Evolutionary conservation across 805 yeast genomes (phyloP), one percentile per base, ranked within the genome.

Genomic region (Millerozyma miso): DNA sequence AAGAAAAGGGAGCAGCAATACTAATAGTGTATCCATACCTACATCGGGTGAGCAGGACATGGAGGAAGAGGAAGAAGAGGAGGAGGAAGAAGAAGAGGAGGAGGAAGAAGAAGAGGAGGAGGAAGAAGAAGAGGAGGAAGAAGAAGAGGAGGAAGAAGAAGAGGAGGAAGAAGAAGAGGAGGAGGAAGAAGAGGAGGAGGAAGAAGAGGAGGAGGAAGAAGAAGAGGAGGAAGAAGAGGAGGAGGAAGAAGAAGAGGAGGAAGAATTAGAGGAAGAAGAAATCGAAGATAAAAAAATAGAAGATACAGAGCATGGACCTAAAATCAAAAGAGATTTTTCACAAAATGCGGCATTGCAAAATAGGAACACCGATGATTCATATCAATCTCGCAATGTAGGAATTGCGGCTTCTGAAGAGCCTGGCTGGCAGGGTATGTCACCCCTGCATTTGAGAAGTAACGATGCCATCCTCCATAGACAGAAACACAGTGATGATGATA

Each of bases 81-180:
- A 37, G 40, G 39, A 19, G 19, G 46, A 38, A 15, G 19, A 15
- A 3, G 40, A 34, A 31, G 19, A 10, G 20, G 43, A 33, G 5
- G 38, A 41, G 13, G 45, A 20, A n/a, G 18, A 26, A 20, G 32
- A 2, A 18, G 42, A 5, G 13, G 41, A 8, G 12, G 16, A 18
- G 17, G 34, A 16, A 10, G 36, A 37, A 19, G 19, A 13, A 5
- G 44, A 20, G 8, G 38, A 31, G 2, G 37, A 34, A 12, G 40
- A 36, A 12, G 42, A 46, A 20, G 41, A 36, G 8, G 18, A 29
- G 20, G 34, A 32, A 12, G 44, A 31, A 10, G 38, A 15, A 4
- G 32, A 32, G 19, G 42, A 37, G 15, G 18, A 34, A 8, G 34
- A 41, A 15, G 47, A 40, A 18, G 45, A 45, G 29, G 18, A 33